Percentiles rank a stretch among this genome's conserved stretches.
phyloP scores from a whole-genome alignment of 257 asterid genomes.

The Apocynum venetum region DNA sequence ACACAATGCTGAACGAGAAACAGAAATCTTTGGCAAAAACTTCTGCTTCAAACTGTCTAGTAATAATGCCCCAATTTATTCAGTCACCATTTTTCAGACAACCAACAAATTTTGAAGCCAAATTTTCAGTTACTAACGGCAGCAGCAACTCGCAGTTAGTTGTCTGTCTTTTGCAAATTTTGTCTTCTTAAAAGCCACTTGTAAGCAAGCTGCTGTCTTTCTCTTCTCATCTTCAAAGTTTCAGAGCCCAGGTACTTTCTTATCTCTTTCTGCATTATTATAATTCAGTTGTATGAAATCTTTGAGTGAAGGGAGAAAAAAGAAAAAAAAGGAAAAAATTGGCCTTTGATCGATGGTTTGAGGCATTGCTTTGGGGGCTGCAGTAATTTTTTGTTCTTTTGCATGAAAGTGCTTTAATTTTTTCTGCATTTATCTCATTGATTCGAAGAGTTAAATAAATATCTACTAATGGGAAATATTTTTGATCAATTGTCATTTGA shows the following conservation, averaged over 20 bases:
- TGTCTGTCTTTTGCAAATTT: constrained; percentile 21
- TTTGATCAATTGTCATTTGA: no score
- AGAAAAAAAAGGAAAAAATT: not conserved
- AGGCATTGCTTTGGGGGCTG: not conserved
- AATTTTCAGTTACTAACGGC: constrained; percentile 27
- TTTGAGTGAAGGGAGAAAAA: not conserved
- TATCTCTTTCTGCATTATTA: not conserved
- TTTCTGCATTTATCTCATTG: not conserved
- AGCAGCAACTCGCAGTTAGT: constrained; percentile 26
- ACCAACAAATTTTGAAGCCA: constrained; percentile 32
- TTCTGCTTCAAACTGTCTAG: constrained; percentile 28
- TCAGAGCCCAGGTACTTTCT: constrained; percentile 42
- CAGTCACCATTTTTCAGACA: constrained; percentile 41
- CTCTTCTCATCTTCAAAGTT: constrained; percentile 41
- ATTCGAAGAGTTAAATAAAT: not conserved
- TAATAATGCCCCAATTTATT: constrained; percentile 35
- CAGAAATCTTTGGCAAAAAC: not conserved
- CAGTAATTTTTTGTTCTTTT: not conserved
- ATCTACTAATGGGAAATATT: no score
- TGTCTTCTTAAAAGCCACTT: constrained; percentile 40
- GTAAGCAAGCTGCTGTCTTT: constrained; percentile 39
- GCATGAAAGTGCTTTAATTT: not conserved
- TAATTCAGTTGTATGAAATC: not conserved
- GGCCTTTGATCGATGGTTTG: not conserved
- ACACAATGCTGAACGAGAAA: constrained; percentile 16